Base-by-base conservation (phyloP, 805 yeast species). In the Cyberlindnera petersonii region DNA sequence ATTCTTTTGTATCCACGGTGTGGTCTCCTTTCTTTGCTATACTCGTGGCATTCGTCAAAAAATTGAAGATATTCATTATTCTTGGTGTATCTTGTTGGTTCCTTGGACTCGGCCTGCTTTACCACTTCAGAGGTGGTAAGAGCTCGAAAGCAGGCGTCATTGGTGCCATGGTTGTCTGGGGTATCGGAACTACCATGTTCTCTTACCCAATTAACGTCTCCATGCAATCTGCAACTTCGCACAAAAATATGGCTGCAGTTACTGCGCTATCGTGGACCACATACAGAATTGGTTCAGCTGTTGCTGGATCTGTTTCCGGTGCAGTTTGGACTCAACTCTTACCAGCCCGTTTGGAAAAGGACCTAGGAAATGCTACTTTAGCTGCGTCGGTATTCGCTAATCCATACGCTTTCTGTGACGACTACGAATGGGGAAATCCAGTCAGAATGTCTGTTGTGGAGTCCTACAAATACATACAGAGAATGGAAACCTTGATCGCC, bases 111-210 rank as follows among this genome's bases (percentile, higher is more conserved):
- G 88, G 85, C 37, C 49, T 82, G 30, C 62, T 82, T 42, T 62
- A 69, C 50, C 71, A 69, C 43, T 82, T 57, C 65, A 69, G 88
- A 60, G 72, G 72, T 19, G 80, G 82, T 35, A 61, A 59, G 26
- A 52, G 58, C 19, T 71, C 79, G 24, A 61, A 66, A 36, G 42
- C 64, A 19, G 88, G 87, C 49, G 66, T 82, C 46, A 77, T 83
- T 55, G 86, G 82, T 21, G 75, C 77, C n/a, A 68, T 75, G 44
- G 72, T 77, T 50, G 59, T 81, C 9, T 61, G 79, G 54, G 88
- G 88, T 52, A 67, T 81, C 42, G 87, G 86, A 49, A 82, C 84
- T 27, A 83, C 85, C 5, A 70, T 80, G 61, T 79, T 81, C 65
- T 72, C 85, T 9, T 81, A 79, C 53, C 74, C 84, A 13, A 68